These are phyloP conservation scores for Chrysanthemum lavandulifolium DNA, from an alignment of 129 eudicot species.

Conservation along the genomic window DNA sequence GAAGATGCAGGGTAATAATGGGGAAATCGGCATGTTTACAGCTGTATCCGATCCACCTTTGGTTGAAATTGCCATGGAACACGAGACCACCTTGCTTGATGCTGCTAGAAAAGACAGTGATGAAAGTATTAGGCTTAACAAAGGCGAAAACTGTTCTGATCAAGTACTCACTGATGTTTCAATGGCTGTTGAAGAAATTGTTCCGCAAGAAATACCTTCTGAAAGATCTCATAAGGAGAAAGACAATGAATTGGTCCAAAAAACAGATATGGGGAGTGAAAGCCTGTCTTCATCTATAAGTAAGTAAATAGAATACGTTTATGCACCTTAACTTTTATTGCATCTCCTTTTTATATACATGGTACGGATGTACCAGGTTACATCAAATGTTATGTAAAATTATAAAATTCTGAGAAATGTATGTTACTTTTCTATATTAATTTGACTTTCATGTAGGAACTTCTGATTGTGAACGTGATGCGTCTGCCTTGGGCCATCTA, in stretches of 20 bases:
- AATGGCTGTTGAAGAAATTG: slow-evolving; percentile 14
- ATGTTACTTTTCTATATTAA: neutral
- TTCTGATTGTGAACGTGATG: slow-evolving; percentile 19
- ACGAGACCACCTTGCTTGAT: no score
- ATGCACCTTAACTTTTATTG: neutral
- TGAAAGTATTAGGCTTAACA: no score
- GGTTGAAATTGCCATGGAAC: no score
- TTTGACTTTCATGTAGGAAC: slow-evolving; percentile 28
- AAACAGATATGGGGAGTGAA: neutral
- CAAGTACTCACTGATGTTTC: slow-evolving; percentile 14
- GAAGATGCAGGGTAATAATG: no score
- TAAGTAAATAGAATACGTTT: slow-evolving; percentile 25
- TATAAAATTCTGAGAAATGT: neutral
- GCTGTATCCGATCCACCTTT: no score
- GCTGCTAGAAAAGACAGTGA: no score
- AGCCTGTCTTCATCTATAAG: slow-evolving; percentile 28
- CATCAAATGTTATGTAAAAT: neutral
- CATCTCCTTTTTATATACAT: neutral
- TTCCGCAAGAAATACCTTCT: slow-evolving; percentile 14
- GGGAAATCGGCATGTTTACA: no score
- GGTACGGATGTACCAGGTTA: neutral
- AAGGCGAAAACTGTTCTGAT: no score
- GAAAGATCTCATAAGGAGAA: slow-evolving; percentile 18
- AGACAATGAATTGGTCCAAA: neutral
- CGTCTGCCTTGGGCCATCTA: neutral